These are phyloP conservation scores for Rhododendron vialii DNA, from an alignment of 148 eudicot genomes.

Conservation along the genomic window DNA sequence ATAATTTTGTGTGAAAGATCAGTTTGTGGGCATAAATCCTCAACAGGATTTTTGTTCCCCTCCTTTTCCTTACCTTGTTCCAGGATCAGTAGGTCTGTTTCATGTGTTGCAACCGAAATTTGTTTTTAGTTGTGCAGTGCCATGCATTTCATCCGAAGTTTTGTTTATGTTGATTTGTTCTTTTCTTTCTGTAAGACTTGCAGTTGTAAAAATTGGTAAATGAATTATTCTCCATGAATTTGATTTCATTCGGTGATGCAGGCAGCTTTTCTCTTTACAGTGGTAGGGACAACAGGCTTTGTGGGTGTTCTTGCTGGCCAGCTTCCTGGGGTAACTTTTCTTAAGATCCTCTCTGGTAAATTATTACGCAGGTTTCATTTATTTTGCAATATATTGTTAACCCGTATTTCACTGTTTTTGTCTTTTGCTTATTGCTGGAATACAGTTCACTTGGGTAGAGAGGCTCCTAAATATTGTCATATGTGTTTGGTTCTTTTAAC, in stretches of 20 bases:
- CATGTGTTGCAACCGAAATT: background rate
- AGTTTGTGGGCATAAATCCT: background rate
- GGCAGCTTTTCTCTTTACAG: constrained; percentile 93
- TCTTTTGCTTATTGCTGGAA: background rate
- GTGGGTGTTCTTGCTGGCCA: constrained; percentile 83
- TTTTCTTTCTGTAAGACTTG: background rate
- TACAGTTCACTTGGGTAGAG: background rate
- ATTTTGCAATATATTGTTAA: background rate
- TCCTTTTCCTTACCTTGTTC: background rate
- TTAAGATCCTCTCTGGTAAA: background rate
- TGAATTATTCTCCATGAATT: constrained; percentile 24
- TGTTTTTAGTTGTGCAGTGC: background rate
- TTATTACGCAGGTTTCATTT: background rate
- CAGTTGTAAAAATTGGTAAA: background rate
- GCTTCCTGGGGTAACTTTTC: constrained; percentile 87
- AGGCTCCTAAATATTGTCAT: background rate
- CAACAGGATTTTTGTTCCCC: background rate
- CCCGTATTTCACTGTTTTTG: background rate
- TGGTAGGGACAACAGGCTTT: constrained; percentile 85
- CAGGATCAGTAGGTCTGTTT: background rate
- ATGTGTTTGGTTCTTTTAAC: background rate
- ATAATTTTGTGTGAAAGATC: background rate
- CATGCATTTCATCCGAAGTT: background rate
- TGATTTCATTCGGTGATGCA: constrained; percentile 81
- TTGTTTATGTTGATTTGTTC: background rate